These are phyloP conservation scores for Dysphania ambrosioides DNA, from an alignment of 148 eudicot species.

Conservation along the genomic window DNA sequence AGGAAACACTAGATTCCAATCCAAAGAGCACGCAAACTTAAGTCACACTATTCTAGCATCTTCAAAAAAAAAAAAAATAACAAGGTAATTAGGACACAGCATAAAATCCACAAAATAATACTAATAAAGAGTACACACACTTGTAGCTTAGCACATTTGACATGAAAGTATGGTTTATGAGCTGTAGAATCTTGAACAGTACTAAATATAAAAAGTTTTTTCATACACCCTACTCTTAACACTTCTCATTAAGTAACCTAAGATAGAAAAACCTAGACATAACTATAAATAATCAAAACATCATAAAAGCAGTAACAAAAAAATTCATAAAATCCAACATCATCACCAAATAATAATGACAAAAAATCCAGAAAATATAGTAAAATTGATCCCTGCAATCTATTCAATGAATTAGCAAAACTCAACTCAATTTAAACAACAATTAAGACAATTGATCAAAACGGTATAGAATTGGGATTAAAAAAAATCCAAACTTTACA, in stretches of 20 bases:
- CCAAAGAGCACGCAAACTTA: slow-evolving; percentile 39
- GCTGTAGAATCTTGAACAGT: slow-evolving; percentile 26
- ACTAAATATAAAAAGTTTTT: slow-evolving; percentile 4
- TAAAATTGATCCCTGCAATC: neutral
- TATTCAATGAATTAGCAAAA: neutral
- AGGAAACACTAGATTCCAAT: slow-evolving; percentile 60
- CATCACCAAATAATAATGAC: no score
- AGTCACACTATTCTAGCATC: neutral
- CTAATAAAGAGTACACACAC: slow-evolving; percentile 6
- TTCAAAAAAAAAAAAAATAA: neutral
- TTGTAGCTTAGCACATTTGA: slow-evolving; percentile 14
- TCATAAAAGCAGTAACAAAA: no score
- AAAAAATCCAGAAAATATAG: neutral
- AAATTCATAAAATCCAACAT: slow-evolving; percentile 3
- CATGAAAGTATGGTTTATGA: slow-evolving; percentile 5
- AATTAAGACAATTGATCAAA: neutral
- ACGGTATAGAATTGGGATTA: neutral
- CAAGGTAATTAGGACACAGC: neutral
- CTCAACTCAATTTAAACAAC: neutral
- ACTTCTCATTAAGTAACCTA: slow-evolving; percentile 14
- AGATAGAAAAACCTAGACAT: neutral
- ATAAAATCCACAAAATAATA: neutral
- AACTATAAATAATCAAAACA: neutral
- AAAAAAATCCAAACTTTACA: slow-evolving; percentile 13
- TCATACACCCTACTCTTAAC: neutral